Percentiles rank a stretch among this genome's conserved stretches.
Evolutionary conservation across 805 yeast species (phyloP).

Genomic region (Candida quercuum): DNA sequence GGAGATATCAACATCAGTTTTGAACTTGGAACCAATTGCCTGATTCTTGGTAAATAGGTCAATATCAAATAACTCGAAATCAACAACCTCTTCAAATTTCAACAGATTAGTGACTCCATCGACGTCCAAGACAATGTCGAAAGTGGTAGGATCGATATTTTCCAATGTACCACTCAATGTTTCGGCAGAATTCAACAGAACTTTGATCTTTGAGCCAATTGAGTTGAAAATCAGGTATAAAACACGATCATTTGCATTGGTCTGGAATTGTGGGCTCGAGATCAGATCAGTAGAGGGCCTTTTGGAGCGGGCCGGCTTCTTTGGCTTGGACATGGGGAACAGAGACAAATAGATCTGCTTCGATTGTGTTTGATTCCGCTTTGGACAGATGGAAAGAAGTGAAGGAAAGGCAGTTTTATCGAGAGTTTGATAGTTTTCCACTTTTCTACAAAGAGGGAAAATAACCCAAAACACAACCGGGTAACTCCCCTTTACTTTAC

Average conservation of each 20-base stretch:
- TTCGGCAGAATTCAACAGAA: constrained; percentile 59
- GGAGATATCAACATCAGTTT: constrained; percentile 78
- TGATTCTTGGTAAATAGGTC: constrained; percentile 25
- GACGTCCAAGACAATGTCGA: constrained; percentile 25
- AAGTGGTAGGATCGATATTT: constrained; percentile 46
- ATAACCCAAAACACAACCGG: no score
- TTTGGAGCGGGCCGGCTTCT: background rate
- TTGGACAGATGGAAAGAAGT: no score
- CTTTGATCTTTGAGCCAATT: constrained; percentile 51
- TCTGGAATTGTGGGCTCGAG: constrained; percentile 22
- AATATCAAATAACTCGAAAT: constrained; percentile 32
- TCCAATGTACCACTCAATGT: constrained; percentile 53
- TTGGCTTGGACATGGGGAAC: background rate
- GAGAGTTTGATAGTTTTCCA: no score
- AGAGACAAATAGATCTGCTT: no score
- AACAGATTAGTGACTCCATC: constrained; percentile 25
- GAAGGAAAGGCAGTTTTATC: no score
- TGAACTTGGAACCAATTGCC: constrained; percentile 54
- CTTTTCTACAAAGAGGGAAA: no score
- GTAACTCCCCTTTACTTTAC: background rate
- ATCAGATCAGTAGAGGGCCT: constrained; percentile 4
- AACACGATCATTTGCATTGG: constrained; percentile 43
- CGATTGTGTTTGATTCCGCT: no score
- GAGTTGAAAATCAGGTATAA: constrained; percentile 50
- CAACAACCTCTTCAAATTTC: constrained; percentile 32